These are phyloP conservation scores for Eutrema yunnanense DNA, from an alignment of 345 rosid species.

Conservation along the genomic window DNA sequence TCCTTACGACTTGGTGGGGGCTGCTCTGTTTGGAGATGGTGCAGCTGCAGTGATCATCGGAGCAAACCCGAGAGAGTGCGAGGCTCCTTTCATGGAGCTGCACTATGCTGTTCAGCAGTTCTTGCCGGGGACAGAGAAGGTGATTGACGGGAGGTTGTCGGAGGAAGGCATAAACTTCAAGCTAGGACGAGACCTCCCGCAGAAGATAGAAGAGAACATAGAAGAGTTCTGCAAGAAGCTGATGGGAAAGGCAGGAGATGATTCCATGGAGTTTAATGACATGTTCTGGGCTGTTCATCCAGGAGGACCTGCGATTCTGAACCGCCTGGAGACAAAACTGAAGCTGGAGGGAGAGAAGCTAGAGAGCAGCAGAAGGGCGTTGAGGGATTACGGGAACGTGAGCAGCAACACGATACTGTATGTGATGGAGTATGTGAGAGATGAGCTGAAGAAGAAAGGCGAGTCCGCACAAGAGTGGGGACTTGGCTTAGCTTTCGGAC, in stretches of 20 bases:
- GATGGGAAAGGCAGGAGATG: constrained; percentile 40
- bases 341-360: constrained; percentile 48
- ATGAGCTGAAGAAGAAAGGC: constrained; percentile 52
- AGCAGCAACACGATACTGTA: constrained; percentile 86
- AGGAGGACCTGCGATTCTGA: constrained; percentile 89
- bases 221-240: constrained; percentile 75
- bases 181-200: constrained; percentile 87
- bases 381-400: constrained; percentile 82
- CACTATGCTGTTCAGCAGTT: constrained; percentile 73
- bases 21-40: constrained; percentile 93
- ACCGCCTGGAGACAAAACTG: constrained; percentile 59
- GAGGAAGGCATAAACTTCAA: constrained; percentile 91
- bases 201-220: constrained; percentile 81
- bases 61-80: constrained; percentile 49
- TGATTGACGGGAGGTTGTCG: constrained; percentile 70
- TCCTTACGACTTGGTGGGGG: constrained; percentile 90
- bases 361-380: constrained; percentile 72
- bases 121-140: constrained; percentile 74
- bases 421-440: constrained; percentile 83
- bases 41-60: constrained; percentile 81
- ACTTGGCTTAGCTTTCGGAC: constrained; percentile 83
- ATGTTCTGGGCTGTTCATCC: constrained; percentile 97
- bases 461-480: constrained; percentile 75
- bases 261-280: constrained; percentile 45
- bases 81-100: constrained; percentile 85